A percentile compares a stretch with the other conserved stretches of the same genome.
Conservation (phyloP, 208 protist species). For the Tritrichomonas musculus region DNA sequence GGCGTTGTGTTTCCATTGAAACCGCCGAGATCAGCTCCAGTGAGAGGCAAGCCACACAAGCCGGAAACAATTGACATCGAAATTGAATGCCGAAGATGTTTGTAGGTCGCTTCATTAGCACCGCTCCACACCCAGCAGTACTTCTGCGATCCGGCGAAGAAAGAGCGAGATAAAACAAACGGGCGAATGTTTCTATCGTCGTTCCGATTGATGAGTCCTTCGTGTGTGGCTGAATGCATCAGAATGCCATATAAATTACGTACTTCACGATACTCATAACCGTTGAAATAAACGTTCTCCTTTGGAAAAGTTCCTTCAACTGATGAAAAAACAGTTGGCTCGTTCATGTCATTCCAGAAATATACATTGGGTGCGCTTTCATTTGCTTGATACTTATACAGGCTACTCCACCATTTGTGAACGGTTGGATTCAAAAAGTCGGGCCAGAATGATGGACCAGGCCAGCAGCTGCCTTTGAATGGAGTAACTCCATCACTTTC, state of each 20-base stretch:
- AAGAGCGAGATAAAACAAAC: conserved; percentile 91
- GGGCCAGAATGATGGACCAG: conserved; percentile 71
- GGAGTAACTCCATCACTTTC: conserved; percentile 47
- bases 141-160: conserved; percentile 91
- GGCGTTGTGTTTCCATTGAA: conserved; percentile 63
- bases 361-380: conserved; percentile 73
- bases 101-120: conserved; percentile 88
- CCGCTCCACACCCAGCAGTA: conserved; percentile 93
- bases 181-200: conserved; percentile 63
- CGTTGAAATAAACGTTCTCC: conserved; percentile 64
- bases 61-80: conserved; percentile 86
- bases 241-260: conserved; percentile 93
- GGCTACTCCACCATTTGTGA: conserved; percentile 48
- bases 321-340: conserved; percentile 87
- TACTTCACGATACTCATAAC: conserved; percentile 79
- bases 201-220: conserved; percentile 68
- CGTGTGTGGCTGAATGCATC: conserved; percentile 49
- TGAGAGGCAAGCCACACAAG: conserved; percentile 83
- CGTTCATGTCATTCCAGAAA: conserved; percentile 99
- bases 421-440: conserved; percentile 81
- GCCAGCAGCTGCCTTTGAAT: conserved; percentile 92
- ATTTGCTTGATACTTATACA: conserved; percentile 38
- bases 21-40: conserved; percentile 88
- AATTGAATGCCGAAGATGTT: conserved; percentile 76
- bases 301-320: conserved; percentile 82